These are phyloP conservation scores for Psidium guajava DNA, from an alignment of 345 rosid species.

Conservation along the genomic window DNA sequence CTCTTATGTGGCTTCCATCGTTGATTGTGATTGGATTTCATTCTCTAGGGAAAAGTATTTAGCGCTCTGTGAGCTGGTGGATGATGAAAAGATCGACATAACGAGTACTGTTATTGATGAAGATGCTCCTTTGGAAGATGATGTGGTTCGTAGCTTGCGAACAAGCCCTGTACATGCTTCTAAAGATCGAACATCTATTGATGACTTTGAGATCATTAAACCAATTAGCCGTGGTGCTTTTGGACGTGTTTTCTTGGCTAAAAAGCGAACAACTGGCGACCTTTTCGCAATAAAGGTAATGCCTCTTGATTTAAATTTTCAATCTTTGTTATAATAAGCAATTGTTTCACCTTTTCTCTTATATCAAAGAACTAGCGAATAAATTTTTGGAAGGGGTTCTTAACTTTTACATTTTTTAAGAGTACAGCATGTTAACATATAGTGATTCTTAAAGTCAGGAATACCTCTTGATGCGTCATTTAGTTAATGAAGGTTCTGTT, in stretches of 20 bases:
- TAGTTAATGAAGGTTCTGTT: neutral
- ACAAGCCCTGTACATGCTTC: slow-evolving; percentile 85
- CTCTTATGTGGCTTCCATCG: neutral
- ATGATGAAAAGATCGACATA: slow-evolving; percentile 85
- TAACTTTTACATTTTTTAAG: neutral
- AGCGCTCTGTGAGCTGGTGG: slow-evolving; percentile 87
- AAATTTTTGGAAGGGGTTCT: neutral
- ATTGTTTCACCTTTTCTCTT: neutral
- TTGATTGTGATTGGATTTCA: slow-evolving; percentile 1
- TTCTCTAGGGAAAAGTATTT: slow-evolving; percentile 85
- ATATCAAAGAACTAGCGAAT: neutral
- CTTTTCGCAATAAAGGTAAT: slow-evolving; percentile 93
- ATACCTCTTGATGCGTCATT: neutral
- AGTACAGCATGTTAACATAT: neutral
- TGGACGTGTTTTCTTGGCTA: slow-evolving; percentile 96
- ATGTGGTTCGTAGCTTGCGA: slow-evolving; percentile 87
- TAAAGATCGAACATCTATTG: slow-evolving; percentile 92
- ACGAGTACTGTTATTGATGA: slow-evolving; percentile 84
- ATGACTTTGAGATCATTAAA: slow-evolving; percentile 97
- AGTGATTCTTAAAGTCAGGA: neutral
- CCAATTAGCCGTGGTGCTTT: slow-evolving; percentile 99
- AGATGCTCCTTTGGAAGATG: slow-evolving; percentile 96
- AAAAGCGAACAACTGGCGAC: slow-evolving; percentile 98
- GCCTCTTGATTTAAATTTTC: neutral
- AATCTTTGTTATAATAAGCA: neutral